Base-by-base conservation (phyloP, 768 basidiomycete species). In the Postia placenta region DNA sequence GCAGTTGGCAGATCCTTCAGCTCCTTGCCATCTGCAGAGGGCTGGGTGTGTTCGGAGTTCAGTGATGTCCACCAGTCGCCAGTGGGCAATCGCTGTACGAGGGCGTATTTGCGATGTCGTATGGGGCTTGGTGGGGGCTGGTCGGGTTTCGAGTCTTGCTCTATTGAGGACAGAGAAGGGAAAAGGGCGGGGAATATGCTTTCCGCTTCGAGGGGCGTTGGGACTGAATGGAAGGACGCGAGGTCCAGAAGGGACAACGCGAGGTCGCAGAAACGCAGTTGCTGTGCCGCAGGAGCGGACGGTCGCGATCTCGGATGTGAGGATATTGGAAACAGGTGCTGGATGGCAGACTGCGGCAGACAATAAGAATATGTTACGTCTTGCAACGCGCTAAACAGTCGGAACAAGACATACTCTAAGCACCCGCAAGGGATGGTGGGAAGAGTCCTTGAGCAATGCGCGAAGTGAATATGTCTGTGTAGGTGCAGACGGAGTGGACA, bases 31-130 rank as follows among this genome's bases (percentile, higher is more conserved):
- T 72, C 68, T 33, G 25, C 69, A 50, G 47, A 60, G 38, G 54
- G 67, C 43, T 56, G 69, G 27, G 61, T 69, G 47, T 59, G 62
- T 47, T 64, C 73, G 19, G 79, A 73, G 59, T 73, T 76, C 47
- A 83, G 74, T 23, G 89, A 88, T 14, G 87, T 75, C 83, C 87
- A 92, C 71, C 81, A 89, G 50, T 85, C 83, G 33, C 82, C 87
- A 1, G 72, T 75, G 0, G 90, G 87, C 5, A 92, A 71, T 51
- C 81, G 83, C 58, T 92, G 89, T 55, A 91, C 74, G 40, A 92
- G 78, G 2, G 90, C 88, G 65, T 84, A 90, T 59, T 74, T 79
- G 46, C 74, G 78, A 39, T 65, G 68, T 45, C 53, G 58, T 6
- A 50, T 45, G 9, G 58, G 40, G 52, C 67, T 56, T 52, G 67